Evolutionary conservation across 169 alveolate genomes (phyloP), one percentile per base, ranked within the genome.

Genomic region (Eimeria maxima): DNA sequence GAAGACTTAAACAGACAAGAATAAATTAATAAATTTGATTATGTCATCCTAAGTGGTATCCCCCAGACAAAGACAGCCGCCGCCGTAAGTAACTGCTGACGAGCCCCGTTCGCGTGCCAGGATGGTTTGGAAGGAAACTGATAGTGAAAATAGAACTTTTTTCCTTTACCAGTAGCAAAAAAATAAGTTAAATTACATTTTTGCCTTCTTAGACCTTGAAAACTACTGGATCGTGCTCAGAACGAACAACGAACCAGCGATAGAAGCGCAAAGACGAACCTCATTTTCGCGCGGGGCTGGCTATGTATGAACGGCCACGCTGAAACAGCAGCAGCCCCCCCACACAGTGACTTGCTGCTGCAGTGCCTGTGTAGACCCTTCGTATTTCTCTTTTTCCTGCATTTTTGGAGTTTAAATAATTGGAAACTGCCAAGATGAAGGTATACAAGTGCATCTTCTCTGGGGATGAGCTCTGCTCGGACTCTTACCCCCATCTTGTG

Each of bases 401-500:
- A 16, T 60, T 67, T 57, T 24, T 13, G 42, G 3, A 13, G 18
- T 88, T 27, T 11, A 8, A 22, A 5, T 24, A 3, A 47, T 55
- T 13, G 45, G 33, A 63, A 20, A 24, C 5, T 4, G 83, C 29
- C 18, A 86, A 95, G 27, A 95, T 95, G 96, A 95, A 95, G 98
- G 99, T 98, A 87, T 98, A 96, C 97, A 98, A 97, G 96, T 98
- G 98, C 97, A 96, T 98, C 60, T 98, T 98, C 96, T 97, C 99
- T 91, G 98, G 98, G 84, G 99, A 98, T 96, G 99, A 98, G 97
- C 98, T 98, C 95, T 98, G 98, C 97, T 98, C 99, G 65, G 99
- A 98, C 96, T 98, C 99, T 90, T 98, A 98, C 97, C 93, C 29
- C 55, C 99, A 98, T 90, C 95, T 89, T 76, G 96, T 97, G 92